phyloP scores from a whole-genome alignment of 768 basidiomycete species.

The Suillus decipiens region DNA sequence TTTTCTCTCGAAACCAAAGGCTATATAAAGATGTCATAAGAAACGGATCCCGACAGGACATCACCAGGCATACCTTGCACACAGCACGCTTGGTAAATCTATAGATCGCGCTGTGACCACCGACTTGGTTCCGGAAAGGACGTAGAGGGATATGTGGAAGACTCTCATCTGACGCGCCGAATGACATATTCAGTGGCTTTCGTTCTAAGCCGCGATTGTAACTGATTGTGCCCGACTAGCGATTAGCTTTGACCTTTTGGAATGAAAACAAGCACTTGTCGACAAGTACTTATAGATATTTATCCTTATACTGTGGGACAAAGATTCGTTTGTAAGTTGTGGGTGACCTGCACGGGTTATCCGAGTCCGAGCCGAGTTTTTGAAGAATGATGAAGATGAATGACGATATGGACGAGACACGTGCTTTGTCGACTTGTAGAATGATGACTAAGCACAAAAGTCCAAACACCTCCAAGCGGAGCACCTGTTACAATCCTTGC shows the following conservation, averaged over 20 bases:
- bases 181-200: slow-evolving; percentile 40
- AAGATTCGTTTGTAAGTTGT: neutral
- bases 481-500: neutral
- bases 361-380: slow-evolving; percentile 18
- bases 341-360: neutral
- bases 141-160: slow-evolving; percentile 89
- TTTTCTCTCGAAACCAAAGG: slow-evolving; percentile 97
- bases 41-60: slow-evolving; percentile 10
- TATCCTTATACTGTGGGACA: neutral
- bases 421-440: slow-evolving; percentile 27
- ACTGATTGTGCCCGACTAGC: neutral
- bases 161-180: slow-evolving; percentile 54
- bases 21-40: slow-evolving; percentile 43
- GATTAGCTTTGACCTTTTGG: neutral
- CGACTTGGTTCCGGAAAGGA: slow-evolving; percentile 97
- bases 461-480: neutral
- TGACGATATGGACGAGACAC: slow-evolving; percentile 37
- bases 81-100: slow-evolving; percentile 97
- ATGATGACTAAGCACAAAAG: slow-evolving; percentile 34
- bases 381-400: slow-evolving; percentile 30
- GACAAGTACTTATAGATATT: neutral
- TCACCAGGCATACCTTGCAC: slow-evolving; percentile 77
- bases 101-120: slow-evolving; percentile 96
- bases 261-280: neutral
- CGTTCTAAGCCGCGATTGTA: slow-evolving; percentile 25